Evolutionary conservation across 1,284 basidiomycete species (phyloP).

Genomic region (Marasmius oreades): DNA sequence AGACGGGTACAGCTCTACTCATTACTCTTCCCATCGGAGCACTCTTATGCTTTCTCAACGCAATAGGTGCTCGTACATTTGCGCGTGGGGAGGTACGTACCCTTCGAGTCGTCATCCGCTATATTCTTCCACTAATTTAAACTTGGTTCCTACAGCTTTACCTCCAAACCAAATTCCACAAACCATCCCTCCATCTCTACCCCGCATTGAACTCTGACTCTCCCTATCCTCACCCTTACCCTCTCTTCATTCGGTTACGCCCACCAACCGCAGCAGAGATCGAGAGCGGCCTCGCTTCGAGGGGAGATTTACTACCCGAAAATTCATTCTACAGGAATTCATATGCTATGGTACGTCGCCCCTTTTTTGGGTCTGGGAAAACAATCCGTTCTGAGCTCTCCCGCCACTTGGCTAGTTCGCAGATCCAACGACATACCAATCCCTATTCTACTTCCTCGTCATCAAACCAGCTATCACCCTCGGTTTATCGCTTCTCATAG

Average conservation of each 20-base stretch:
- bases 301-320: constrained; percentile 38
- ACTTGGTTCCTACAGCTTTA: constrained; percentile 46
- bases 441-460: constrained; percentile 80
- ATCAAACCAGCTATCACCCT: constrained; percentile 78
- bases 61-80: constrained; percentile 66
- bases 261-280: constrained; percentile 44
- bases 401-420: too few species aligned
- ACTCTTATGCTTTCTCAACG: constrained; percentile 69
- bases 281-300: constrained; percentile 39
- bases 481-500: constrained; percentile 51
- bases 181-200: constrained; percentile 51
- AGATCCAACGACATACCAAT: constrained; percentile 74
- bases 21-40: constrained; percentile 75
- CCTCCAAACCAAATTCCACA: constrained; percentile 68
- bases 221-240: not conserved
- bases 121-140: constrained; percentile 11
- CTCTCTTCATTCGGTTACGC: constrained; percentile 65
- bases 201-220: constrained; percentile 38
- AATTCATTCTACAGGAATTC: constrained; percentile 73
- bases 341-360: constrained; percentile 64
- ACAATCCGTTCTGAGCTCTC: too few species aligned
- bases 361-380: constrained; percentile 2
- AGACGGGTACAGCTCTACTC: constrained; percentile 74
- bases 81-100: constrained; percentile 61
- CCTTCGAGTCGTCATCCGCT: constrained; percentile 1